Conservation (phyloP, 2,329 filamentous ascomycete species). For the Colletotrichum musicola region DNA sequence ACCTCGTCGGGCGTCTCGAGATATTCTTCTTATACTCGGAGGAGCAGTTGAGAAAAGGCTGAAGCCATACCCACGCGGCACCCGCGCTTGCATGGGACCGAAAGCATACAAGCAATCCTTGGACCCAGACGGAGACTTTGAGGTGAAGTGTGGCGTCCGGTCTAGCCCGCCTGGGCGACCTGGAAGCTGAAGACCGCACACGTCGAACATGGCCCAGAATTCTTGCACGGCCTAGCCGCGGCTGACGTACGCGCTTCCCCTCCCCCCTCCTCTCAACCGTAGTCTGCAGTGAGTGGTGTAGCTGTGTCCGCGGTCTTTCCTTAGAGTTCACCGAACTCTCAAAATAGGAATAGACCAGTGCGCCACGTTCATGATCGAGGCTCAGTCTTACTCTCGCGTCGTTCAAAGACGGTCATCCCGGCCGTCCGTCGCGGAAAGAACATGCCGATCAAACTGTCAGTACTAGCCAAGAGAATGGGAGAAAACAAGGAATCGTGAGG, state of each 20-base stretch:
- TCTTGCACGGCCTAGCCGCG: conserved; percentile 6
- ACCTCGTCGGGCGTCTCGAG: not conserved
- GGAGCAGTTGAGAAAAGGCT: not conserved
- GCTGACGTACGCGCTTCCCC: conserved; percentile 10
- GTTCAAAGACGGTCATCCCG: conserved; percentile 9
- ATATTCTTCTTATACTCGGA: conserved; percentile 35
- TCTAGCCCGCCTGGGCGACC: conserved; percentile 11
- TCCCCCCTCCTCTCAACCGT: not conserved
- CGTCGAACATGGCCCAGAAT: conserved; percentile 13
- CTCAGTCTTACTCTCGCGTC: conserved; percentile 20
- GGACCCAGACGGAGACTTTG: conserved; percentile 23
- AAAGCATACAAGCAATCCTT: conserved; percentile 15
- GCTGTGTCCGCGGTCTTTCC: not conserved
- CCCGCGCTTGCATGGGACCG: not conserved
- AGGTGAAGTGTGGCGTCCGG: conserved; percentile 17
- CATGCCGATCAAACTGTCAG: conserved; percentile 11
- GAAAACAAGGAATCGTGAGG: not conserved
- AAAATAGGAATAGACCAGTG: not conserved
- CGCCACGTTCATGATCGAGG: conserved; percentile 15
- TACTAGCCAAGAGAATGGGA: not conserved
- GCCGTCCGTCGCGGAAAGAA: not conserved
- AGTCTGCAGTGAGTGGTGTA: not conserved
- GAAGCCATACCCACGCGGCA: not conserved
- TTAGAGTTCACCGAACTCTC: not conserved
- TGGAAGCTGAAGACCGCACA: conserved; percentile 15